A percentile compares a stretch with the other conserved stretches of the same genome.
Evolutionary conservation across 306 rosid genomes (phyloP).

Genomic region (Ochetophila trinervis): DNA sequence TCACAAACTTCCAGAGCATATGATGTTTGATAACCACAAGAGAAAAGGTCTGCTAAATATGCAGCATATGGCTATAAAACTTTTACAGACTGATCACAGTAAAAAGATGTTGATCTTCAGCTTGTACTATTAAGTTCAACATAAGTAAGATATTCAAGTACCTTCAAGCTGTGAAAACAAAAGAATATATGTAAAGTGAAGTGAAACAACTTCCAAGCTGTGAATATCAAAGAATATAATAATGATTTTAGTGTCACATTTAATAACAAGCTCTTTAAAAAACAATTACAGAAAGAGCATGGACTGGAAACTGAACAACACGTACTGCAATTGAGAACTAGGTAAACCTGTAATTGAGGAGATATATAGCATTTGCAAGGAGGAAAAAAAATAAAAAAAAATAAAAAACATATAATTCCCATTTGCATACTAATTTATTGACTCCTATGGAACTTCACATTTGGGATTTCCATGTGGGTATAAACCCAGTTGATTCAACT

Average conservation of each 20-base stretch:
- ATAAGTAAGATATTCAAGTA: no score
- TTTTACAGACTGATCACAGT: no score
- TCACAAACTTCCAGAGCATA: no score
- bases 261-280: slow-evolving; percentile 16
- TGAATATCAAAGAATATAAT: slow-evolving; percentile 37
- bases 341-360: slow-evolving; percentile 28
- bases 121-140: no score
- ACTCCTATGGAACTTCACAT: slow-evolving; percentile 31
- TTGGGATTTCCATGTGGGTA: slow-evolving; percentile 27
- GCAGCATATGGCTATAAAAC: no score
- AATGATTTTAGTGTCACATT: slow-evolving; percentile 13
- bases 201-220: slow-evolving; percentile 10
- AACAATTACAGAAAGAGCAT: slow-evolving; percentile 27
- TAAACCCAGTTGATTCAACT: slow-evolving; percentile 34
- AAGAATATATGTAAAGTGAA: not conserved
- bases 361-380: slow-evolving; percentile 24
- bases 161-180: not conserved
- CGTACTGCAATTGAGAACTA: slow-evolving; percentile 22
- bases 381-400: not conserved
- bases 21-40: no score
- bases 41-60: no score
- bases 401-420: slow-evolving; percentile 29
- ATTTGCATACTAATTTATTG: slow-evolving; percentile 55
- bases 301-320: slow-evolving; percentile 21
- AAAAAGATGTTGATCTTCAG: no score